These are phyloP conservation scores for Aspergillus phoenicis DNA, from an alignment of 2,329 filamentous ascomycete species.

Conservation along the genomic window DNA sequence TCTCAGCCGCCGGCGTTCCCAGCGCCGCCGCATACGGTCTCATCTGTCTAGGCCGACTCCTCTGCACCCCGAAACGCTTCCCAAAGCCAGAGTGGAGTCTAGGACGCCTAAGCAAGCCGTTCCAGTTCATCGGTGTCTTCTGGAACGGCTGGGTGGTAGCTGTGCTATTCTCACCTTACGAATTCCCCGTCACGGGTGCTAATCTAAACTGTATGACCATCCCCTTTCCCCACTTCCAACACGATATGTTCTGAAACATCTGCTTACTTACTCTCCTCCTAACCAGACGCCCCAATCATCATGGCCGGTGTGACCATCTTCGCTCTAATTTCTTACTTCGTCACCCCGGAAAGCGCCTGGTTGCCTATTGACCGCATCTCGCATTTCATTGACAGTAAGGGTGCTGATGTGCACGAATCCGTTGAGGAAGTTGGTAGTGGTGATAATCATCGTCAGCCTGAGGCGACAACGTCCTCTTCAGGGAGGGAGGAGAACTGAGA, in stretches of 20 bases:
- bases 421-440: constrained; percentile 30
- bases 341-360: constrained; percentile 53
- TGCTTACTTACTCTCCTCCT: neutral
- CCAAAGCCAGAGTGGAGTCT: constrained; percentile 53
- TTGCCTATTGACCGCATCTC: constrained; percentile 50
- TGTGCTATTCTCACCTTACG: constrained; percentile 51
- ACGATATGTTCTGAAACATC: neutral
- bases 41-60: constrained; percentile 53
- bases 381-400: constrained; percentile 46
- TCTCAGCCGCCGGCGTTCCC: constrained; percentile 56
- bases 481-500: neutral
- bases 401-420: constrained; percentile 24
- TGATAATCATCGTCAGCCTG: neutral
- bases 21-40: constrained; percentile 57
- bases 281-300: constrained; percentile 53
- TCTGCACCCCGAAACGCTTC: constrained; percentile 53
- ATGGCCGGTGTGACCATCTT: constrained; percentile 55
- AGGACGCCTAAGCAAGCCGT: constrained; percentile 49
- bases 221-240: neutral
- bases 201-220: constrained; percentile 48
- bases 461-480: neutral
- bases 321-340: constrained; percentile 51
- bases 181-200: constrained; percentile 47
- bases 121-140: constrained; percentile 51
- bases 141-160: constrained; percentile 57